These are phyloP conservation scores for Pseudozyma flocculosa DNA, from an alignment of 1,284 basidiomycete species.

Conservation along the genomic window DNA sequence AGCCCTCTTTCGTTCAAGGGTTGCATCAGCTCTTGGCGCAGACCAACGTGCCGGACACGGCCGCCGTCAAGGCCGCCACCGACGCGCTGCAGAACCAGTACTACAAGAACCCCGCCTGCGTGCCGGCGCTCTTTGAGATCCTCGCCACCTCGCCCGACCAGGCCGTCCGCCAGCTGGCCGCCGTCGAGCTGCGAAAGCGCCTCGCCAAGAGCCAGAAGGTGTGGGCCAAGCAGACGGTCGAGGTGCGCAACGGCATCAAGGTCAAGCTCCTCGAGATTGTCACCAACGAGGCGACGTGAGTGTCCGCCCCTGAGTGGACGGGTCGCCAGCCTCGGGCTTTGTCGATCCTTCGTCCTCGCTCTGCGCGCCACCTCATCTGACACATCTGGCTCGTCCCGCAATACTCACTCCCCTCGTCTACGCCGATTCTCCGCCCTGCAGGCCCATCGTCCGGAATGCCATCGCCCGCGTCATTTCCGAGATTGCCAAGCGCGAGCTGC, in stretches of 20 bases:
- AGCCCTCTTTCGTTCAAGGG: conserved; percentile 50
- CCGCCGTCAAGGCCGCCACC: conserved; percentile 65
- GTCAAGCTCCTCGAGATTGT: conserved; percentile 76
- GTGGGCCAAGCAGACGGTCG: conserved; percentile 75
- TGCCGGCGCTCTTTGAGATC: conserved; percentile 87
- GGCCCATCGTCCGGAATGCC: conserved; percentile 73
- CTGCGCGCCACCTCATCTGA: no score
- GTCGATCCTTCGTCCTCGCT: no score
- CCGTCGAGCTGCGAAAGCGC: conserved; percentile 96
- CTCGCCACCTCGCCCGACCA: conserved; percentile 78
- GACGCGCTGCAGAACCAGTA: conserved; percentile 66
- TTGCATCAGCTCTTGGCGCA: conserved; percentile 55
- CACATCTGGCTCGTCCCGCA: no score
- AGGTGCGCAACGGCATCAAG: conserved; percentile 82
- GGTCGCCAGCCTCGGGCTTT: no score
- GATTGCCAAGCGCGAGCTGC: conserved; percentile 86
- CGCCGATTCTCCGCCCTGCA: conserved; percentile 60
- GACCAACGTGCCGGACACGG: conserved; percentile 55
- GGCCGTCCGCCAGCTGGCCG: conserved; percentile 87
- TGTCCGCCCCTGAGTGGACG: no score
- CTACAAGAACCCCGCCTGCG: conserved; percentile 86
- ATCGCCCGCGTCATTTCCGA: conserved; percentile 89
- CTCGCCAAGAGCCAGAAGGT: conserved; percentile 76
- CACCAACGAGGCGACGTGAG: conserved; percentile 75
- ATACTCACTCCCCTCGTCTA: no score